Evolutionary conservation across 2,329 filamentous ascomycete species (phyloP).

Genomic region (Aspergillus calidoustus): DNA sequence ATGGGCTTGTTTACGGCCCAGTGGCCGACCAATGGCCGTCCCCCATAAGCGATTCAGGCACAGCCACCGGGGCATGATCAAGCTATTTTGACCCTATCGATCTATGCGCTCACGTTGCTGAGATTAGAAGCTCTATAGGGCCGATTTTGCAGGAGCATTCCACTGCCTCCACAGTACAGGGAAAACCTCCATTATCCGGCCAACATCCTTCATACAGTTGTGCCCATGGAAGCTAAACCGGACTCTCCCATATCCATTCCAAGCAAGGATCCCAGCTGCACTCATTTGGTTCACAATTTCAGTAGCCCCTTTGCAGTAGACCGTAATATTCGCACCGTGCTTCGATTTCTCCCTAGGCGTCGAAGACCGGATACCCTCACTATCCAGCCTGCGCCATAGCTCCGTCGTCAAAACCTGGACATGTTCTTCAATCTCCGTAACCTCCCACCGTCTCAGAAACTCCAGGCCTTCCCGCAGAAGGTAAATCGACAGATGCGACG

Average conservation of each 20-base stretch:
- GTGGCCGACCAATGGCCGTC: not conserved
- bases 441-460: not conserved
- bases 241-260: conserved; percentile 6
- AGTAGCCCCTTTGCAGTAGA: not conserved
- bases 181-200: not conserved
- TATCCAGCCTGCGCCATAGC: not conserved
- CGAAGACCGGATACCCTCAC: not conserved
- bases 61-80: not conserved
- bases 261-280: not conserved
- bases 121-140: not conserved
- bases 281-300: not conserved
- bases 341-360: not conserved
- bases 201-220: not conserved
- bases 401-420: not conserved
- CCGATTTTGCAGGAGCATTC: not conserved
- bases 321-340: not conserved
- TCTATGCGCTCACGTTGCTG: not conserved
- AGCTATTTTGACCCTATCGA: not conserved
- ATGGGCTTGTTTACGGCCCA: not conserved
- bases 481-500: not conserved
- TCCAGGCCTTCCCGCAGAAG: not conserved
- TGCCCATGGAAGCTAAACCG: conserved; percentile 1
- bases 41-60: not conserved
- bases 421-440: not conserved
- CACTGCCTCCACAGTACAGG: not conserved